Percentiles rank a stretch among this genome's conserved stretches.
These are phyloP conservation scores for Stevia rebaudiana DNA, from an alignment of 140 eudicot genomes.

Conservation along the genomic window DNA sequence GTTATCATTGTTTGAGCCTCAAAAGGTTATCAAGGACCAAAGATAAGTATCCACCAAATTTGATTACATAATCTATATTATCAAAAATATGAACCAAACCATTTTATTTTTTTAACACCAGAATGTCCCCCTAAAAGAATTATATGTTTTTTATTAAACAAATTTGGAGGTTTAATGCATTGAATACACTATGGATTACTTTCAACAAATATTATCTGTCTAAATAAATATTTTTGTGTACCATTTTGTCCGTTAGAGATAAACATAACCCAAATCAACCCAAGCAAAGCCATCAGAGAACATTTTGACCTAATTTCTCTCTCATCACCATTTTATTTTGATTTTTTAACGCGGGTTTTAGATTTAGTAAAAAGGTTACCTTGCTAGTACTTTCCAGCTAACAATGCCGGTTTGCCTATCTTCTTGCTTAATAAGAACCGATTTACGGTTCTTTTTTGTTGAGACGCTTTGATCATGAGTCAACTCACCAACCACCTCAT, in stretches of 20 bases:
- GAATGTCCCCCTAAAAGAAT: too few species aligned
- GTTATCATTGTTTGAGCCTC: neutral
- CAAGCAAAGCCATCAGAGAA: neutral
- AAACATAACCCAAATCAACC: neutral
- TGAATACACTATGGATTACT: neutral
- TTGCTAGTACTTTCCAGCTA: conserved; percentile 72
- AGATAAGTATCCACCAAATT: neutral
- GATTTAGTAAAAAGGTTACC: conserved; percentile 30
- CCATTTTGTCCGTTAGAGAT: neutral
- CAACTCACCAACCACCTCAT: conserved; percentile 35
- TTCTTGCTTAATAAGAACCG: conserved; percentile 82
- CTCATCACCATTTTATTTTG: neutral
- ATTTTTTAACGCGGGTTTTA: too few species aligned
- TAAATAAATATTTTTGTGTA: neutral
- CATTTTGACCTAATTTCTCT: neutral
- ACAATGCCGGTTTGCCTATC: conserved; percentile 94
- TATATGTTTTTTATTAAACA: neutral
- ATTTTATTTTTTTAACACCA: too few species aligned
- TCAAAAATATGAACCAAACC: too few species aligned
- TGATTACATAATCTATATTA: too few species aligned
- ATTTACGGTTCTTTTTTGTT: conserved; percentile 50
- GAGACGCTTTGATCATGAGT: conserved; percentile 28
- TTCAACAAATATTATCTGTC: too few species aligned
- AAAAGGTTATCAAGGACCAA: neutral
- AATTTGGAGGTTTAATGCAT: neutral